Evolutionary conservation across 345 rosid species (phyloP), one percentile per base, ranked within the genome.

Genomic region (Camelina sativa): DNA sequence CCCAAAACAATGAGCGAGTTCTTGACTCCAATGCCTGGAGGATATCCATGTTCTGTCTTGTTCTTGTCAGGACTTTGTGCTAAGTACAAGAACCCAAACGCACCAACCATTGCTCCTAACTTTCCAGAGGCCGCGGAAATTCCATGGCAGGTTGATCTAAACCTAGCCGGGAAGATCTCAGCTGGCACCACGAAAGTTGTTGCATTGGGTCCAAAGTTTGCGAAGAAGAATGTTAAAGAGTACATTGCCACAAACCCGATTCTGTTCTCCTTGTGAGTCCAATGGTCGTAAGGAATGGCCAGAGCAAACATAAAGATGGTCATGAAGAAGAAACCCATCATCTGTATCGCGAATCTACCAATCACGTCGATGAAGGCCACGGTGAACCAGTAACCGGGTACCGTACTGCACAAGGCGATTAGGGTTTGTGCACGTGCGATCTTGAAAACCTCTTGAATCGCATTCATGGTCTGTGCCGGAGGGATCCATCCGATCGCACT

Each of bases 281-380:
- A 90, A 50, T 86, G 93, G 47, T 92, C 64, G 73, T 92, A 90
- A 37, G 97, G 97, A 54, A 92, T 90, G 10, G 97, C 93, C 3
- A 90, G 68, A 5, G 93, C 96, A 37, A 91, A 91, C 96, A 91
- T 91, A 48, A 91, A 91, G 10, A 89, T 93, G 9, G 96, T 91
- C 97, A 91, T 91, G 84, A 91, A 86, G 87, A 89, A 86, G 84
- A 91, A 91, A 7, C 96, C 96, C 87, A 89, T 89, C 87, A 91
- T 47, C 40, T 91, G 97, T 65, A 91, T 89, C 34, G 88, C 76
- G 32, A 91, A 91, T 70, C 97, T 78, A 41, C 93, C 97, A 0
- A 91, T 88, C 57, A 6, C 72, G 43, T 91, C 96, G 1, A 89
- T 91, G 4, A 91, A 60, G 0, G 83, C 81, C 0, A 91, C 97